Conservation (phyloP, 1,284 basidiomycete genomes). For the Pseudozyma flocculosa region DNA sequence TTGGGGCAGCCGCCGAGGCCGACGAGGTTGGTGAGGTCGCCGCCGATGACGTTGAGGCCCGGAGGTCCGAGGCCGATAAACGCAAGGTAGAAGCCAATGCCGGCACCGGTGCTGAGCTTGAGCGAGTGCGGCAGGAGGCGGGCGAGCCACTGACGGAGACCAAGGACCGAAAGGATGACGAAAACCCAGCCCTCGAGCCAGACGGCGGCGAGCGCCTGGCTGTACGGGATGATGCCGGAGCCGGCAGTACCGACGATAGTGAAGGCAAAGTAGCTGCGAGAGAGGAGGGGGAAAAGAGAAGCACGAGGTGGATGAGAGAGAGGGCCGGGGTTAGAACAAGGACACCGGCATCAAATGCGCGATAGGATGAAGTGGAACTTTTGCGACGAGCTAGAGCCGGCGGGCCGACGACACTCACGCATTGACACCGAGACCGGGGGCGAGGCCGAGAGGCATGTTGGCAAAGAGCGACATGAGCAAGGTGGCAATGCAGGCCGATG, state of each 20-base stretch:
- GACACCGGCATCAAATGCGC: too few relatives aligned
- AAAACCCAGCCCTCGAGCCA: conserved; percentile 75
- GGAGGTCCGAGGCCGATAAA: conserved; percentile 64
- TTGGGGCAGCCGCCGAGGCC: conserved; percentile 74
- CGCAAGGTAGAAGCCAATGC: conserved; percentile 75
- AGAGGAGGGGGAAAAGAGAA: too few relatives aligned
- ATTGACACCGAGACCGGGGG: conserved; percentile 65
- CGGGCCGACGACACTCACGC: conserved; percentile 58
- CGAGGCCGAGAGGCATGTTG: conserved; percentile 75
- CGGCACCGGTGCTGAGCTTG: conserved; percentile 77
- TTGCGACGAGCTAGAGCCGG: too few relatives aligned
- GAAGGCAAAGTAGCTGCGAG: conserved; percentile 73
- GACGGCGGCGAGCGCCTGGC: conserved; percentile 80
- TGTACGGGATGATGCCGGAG: conserved; percentile 72
- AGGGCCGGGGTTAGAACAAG: too few relatives aligned
- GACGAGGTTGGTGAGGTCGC: conserved; percentile 71
- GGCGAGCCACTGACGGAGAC: conserved; percentile 85
- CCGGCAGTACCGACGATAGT: conserved; percentile 83
- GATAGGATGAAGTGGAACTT: too few relatives aligned
- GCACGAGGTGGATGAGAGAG: too few relatives aligned
- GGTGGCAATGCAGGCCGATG: conserved; percentile 72
- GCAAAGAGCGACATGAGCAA: conserved; percentile 80
- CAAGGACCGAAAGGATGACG: conserved; percentile 75
- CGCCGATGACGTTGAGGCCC: conserved; percentile 77
- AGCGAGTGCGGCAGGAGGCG: conserved; percentile 84